Conservation (phyloP, 306 rosid species). For the Purshia tridentata region DNA sequence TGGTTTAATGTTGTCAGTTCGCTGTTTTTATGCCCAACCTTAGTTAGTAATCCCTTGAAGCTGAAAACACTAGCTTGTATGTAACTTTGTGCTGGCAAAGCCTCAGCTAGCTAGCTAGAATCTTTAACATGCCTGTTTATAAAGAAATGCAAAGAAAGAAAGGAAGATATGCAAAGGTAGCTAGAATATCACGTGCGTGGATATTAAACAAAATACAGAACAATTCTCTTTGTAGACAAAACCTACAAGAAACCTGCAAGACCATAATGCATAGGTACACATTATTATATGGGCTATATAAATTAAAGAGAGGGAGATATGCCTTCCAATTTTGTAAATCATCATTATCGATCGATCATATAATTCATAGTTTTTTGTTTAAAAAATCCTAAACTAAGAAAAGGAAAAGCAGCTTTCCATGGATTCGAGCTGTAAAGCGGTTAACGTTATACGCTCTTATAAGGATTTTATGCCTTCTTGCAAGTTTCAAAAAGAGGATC, state of each 20-base stretch:
- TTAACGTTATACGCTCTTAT: background rate
- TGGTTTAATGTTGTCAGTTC: no score
- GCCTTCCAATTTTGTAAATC: no score
- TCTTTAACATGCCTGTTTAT: no score
- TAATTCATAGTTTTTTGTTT: background rate
- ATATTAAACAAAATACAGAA: background rate
- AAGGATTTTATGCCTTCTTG: conserved; percentile 3
- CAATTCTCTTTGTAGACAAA: background rate
- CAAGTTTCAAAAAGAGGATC: background rate
- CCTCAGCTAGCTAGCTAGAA: no score
- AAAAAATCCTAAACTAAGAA: no score
- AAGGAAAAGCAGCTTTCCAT: background rate
- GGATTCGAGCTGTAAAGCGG: background rate
- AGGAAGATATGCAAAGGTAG: background rate
- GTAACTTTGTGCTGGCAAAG: no score
- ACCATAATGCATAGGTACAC: background rate
- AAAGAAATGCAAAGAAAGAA: background rate
- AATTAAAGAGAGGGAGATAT: background rate
- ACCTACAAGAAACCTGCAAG: background rate
- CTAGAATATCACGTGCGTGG: background rate
- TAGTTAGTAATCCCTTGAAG: no score
- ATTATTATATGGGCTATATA: background rate
- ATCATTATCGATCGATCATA: no score
- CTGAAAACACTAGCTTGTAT: no score
- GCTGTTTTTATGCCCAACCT: no score